Evolutionary conservation across 371 early-diverging fungal genomes (phyloP), one percentile per base, ranked within the genome.

Genomic region (Mortierella sp.): DNA sequence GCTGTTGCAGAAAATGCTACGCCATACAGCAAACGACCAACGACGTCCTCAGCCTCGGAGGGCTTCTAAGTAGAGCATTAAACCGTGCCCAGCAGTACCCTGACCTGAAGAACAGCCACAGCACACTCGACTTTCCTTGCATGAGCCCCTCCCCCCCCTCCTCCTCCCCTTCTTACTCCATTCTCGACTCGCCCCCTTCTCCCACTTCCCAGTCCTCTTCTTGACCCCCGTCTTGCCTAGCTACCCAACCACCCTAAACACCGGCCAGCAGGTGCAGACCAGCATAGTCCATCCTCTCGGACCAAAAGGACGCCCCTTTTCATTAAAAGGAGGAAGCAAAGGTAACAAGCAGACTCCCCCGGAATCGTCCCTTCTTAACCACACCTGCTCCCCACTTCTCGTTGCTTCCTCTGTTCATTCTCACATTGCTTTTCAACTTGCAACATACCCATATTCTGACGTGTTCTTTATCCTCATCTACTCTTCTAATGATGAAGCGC

Each of bases 1-100:
- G 68, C 72, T 6, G 60, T 63, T 31, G 68, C 71, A 24, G 68
- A 78, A 31, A 65, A 69, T 25, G 50, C 77, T n/a, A 58, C 63
- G 31, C 77, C 77, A 0, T 69, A 69, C 37, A 57, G 57, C 51
- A 68, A 65, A 46, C 53, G 77, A 34, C 69, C 77, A 22, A 67
- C 74, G 19, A 74, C 74, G 8, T 67, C 74, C 12, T 74, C 74
- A 0, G 53, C 67, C 1, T 63, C 74, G 5, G 74, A 74, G 19
- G 74, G 74, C 19, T 74, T 74, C 31, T 74, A 57, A 40, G 10
- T 14, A 41, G 41, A 6, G 27, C 7, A 10, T 34, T 10, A 34
- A 34, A n/a, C n/a, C n/a, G n/a, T n/a, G n/a, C n/a, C n/a, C n/a
- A n/a, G n/a, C n/a, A n/a, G n/a, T n/a, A n/a, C n/a, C n/a, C n/a